phyloP scores from a whole-genome alignment of 2,329 filamentous ascomycete genomes.

The Pyrenochaeta sp. region DNA sequence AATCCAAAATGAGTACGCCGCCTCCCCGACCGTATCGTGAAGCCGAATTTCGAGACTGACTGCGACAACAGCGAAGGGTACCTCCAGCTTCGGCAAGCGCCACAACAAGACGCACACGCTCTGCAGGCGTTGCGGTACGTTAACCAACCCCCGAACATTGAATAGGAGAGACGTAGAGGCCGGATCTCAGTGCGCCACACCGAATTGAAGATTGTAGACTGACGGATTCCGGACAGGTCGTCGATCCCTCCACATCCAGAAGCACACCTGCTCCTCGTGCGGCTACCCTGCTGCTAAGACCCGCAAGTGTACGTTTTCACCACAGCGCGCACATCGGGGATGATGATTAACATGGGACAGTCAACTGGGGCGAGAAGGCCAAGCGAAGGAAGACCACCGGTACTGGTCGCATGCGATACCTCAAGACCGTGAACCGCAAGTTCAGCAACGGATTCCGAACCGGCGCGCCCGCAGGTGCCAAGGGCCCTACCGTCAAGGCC shows the following conservation, averaged over 20 bases:
- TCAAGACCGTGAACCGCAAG: slow-evolving; percentile 89
- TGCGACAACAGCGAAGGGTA: slow-evolving; percentile 70
- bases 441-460: slow-evolving; percentile 99
- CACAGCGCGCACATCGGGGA: slow-evolving; percentile 11
- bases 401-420: slow-evolving; percentile 93
- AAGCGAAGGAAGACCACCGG: slow-evolving; percentile 99
- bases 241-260: slow-evolving; percentile 99
- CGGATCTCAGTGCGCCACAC: slow-evolving; percentile 4
- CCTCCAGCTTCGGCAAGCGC: slow-evolving; percentile 78
- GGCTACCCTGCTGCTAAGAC: slow-evolving; percentile 97
- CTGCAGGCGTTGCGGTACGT: slow-evolving; percentile 98
- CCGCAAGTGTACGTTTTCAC: slow-evolving; percentile 92
- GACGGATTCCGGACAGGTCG: slow-evolving; percentile 68
- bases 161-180: slow-evolving; percentile 15
- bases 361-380: slow-evolving; percentile 99
- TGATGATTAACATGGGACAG: slow-evolving; percentile 60
- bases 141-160: slow-evolving; percentile 22
- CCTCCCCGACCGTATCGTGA: slow-evolving; percentile 32
- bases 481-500: slow-evolving; percentile 62
- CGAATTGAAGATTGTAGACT: slow-evolving; percentile 41
- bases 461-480: slow-evolving; percentile 84
- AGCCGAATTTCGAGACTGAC: slow-evolving; percentile 54
- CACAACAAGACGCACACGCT: slow-evolving; percentile 99
- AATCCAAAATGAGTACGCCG: slow-evolving; percentile 67
- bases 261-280: slow-evolving; percentile 96